A percentile compares a stretch with the other conserved stretches of the same genome.
These are phyloP conservation scores for Globisporangium spinosum DNA, from an alignment of 352 stramenopile genomes.

Conservation along the genomic window DNA sequence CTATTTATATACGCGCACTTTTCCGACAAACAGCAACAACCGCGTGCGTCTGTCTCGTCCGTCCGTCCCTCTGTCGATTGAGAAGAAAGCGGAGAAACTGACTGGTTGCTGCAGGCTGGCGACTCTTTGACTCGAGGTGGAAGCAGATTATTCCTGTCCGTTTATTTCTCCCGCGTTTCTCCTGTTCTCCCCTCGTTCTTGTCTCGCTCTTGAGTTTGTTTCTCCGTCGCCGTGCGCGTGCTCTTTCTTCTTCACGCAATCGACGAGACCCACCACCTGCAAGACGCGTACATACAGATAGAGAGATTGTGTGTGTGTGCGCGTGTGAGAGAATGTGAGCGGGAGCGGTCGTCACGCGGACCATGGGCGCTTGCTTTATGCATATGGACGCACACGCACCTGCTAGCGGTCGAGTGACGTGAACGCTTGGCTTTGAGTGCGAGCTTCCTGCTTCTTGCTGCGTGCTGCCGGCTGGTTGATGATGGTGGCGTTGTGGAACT, in stretches of 20 bases:
- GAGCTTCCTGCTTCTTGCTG: neutral
- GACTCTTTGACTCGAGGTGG: neutral
- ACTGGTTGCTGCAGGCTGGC: neutral
- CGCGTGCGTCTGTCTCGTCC: neutral
- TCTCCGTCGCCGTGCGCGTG: neutral
- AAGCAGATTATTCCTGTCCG: neutral
- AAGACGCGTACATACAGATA: neutral
- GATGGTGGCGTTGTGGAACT: neutral
- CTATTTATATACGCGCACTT: conserved; percentile 7
- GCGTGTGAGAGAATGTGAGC: neutral
- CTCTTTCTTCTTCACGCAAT: neutral
- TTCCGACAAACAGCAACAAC: neutral
- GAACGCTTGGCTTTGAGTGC: neutral
- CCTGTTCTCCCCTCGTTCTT: neutral
- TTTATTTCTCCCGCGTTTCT: neutral
- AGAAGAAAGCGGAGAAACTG: conserved; percentile 6
- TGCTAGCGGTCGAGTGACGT: neutral
- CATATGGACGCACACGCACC: neutral
- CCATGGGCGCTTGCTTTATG: neutral
- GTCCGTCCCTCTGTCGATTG: neutral
- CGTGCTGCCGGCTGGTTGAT: neutral
- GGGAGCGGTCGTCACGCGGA: neutral
- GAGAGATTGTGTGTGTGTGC: neutral
- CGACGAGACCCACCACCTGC: conserved; percentile 3
- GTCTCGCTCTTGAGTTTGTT: neutral